Evolutionary conservation across 768 basidiomycete genomes (phyloP).

Genomic region (Sarcodon sp.): DNA sequence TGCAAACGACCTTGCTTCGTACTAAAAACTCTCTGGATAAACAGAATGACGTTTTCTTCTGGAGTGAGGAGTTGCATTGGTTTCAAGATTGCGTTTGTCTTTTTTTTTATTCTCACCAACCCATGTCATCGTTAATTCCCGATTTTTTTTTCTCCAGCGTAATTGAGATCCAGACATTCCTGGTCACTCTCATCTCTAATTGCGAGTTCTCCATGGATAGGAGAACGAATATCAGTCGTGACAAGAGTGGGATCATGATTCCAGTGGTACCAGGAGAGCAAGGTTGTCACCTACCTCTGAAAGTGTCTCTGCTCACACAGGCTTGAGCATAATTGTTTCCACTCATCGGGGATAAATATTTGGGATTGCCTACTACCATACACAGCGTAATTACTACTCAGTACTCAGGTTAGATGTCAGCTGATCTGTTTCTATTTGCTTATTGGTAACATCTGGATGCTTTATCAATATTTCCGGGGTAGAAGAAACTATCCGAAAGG

Average conservation of each 20-base stretch:
- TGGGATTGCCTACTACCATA: too few relatives aligned
- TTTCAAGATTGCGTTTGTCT: slow-evolving; percentile 8
- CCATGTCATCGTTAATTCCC: neutral
- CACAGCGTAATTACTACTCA: too few relatives aligned
- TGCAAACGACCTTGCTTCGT: neutral
- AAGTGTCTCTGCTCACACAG: too few relatives aligned
- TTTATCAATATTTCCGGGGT: too few relatives aligned
- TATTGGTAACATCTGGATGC: too few relatives aligned
- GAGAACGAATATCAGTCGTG: neutral
- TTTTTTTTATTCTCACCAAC: neutral
- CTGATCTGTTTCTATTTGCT: too few relatives aligned
- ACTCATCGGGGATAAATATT: too few relatives aligned
- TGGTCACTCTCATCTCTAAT: slow-evolving; percentile 38
- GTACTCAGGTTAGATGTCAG: too few relatives aligned
- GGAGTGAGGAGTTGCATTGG: slow-evolving; percentile 15
- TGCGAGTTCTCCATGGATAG: slow-evolving; percentile 35
- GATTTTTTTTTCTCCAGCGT: slow-evolving; percentile 9
- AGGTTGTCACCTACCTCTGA: neutral
- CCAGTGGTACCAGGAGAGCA: neutral
- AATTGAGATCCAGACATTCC: slow-evolving; percentile 42
- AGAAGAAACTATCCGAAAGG: too few relatives aligned
- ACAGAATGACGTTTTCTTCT: slow-evolving; percentile 12
- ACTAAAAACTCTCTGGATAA: neutral
- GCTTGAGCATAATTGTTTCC: too few relatives aligned
- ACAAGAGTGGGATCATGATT: neutral